Evolutionary conservation across 441 rosid species (phyloP).

Genomic region (Erodium trifolium): DNA sequence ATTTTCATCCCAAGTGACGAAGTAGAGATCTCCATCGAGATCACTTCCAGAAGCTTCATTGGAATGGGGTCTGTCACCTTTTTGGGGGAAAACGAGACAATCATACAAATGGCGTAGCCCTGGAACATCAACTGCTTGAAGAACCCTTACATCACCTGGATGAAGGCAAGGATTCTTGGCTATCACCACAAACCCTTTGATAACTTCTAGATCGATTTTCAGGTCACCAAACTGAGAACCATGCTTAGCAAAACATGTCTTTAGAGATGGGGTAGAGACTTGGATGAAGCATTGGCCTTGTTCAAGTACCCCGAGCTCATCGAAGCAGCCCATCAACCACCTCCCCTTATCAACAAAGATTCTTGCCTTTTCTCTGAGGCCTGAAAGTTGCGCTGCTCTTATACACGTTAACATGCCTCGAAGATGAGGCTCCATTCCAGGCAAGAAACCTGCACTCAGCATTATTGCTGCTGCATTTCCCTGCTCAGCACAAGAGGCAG

Average conservation of each 20-base stretch:
- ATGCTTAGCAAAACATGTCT: constrained; percentile 65
- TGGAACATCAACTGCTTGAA: constrained; percentile 85
- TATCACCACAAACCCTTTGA: constrained; percentile 61
- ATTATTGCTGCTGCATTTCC: constrained; percentile 78
- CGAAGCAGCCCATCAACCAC: constrained; percentile 95
- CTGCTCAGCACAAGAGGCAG: constrained; percentile 71
- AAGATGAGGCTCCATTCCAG: constrained; percentile 72
- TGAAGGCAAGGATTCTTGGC: constrained; percentile 97
- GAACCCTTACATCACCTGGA: constrained; percentile 82
- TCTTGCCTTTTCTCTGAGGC: constrained; percentile 76
- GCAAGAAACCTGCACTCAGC: constrained; percentile 88
- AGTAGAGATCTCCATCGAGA: constrained; percentile 88
- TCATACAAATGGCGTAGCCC: constrained; percentile 63
- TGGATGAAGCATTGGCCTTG: constrained; percentile 89
- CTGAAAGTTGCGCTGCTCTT: constrained; percentile 88
- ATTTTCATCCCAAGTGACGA: constrained; percentile 81
- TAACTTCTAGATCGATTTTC: constrained; percentile 47
- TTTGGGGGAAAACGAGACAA: constrained; percentile 83
- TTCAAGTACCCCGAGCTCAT: constrained; percentile 69
- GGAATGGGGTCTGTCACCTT: constrained; percentile 83
- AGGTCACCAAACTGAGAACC: constrained; percentile 57
- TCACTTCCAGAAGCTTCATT: constrained; percentile 98
- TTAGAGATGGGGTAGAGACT: constrained; percentile 62
- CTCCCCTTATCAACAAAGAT: constrained; percentile 76
- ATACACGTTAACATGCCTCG: constrained; percentile 80